Conservation (phyloP, 257 asterid species). For the Nicotiana attenuata region DNA sequence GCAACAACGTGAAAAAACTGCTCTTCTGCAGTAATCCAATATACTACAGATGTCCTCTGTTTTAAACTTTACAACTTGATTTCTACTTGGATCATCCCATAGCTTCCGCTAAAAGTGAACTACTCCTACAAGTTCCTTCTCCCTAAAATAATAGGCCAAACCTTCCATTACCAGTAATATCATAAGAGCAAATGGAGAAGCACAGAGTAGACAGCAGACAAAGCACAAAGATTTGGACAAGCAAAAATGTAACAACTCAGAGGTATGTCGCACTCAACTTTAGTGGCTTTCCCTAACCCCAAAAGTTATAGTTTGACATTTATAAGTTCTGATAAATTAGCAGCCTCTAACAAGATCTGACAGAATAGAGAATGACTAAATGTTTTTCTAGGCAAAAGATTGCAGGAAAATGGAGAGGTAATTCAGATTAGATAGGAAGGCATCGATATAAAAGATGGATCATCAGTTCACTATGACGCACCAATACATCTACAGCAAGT, state of each 20-base stretch:
- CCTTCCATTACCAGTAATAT: neutral
- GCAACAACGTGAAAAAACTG: neutral
- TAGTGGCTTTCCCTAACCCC: no score
- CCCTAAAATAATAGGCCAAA: neutral
- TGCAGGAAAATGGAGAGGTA: neutral
- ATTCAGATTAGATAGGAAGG: neutral
- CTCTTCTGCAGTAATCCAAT: neutral
- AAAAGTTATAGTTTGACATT: neutral
- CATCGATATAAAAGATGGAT: constrained; percentile 11
- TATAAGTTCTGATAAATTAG: neutral
- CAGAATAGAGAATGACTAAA: neutral
- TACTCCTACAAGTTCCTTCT: neutral
- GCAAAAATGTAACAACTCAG: neutral
- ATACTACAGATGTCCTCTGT: neutral
- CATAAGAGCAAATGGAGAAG: neutral
- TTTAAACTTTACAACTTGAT: neutral
- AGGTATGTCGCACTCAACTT: no score
- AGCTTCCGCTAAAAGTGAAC: neutral
- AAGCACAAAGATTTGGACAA: neutral
- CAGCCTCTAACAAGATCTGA: constrained; percentile 1
- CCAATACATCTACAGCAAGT: constrained; percentile 97
- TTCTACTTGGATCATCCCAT: neutral
- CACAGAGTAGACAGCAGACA: neutral
- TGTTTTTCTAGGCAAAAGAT: neutral
- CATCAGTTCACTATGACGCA: constrained; percentile 34